Percentiles rank a stretch among this genome's conserved stretches.
These are phyloP conservation scores for Plantago rigida DNA, from an alignment of 305 asterid genomes.

Conservation along the genomic window DNA sequence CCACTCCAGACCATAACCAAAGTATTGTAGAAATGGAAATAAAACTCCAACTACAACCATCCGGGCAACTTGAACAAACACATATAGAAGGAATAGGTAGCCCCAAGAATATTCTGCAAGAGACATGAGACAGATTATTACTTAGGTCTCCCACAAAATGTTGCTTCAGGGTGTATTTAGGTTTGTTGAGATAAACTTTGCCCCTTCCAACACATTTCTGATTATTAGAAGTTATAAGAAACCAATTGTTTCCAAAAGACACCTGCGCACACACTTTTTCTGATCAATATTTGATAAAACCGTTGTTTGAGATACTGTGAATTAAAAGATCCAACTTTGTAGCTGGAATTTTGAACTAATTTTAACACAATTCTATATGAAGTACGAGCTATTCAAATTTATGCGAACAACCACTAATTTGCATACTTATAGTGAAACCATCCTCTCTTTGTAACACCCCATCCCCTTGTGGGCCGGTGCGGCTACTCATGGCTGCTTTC, in stretches of 20 bases:
- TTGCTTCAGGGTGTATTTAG: not conserved
- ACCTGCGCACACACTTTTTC: not conserved
- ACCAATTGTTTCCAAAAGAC: not conserved
- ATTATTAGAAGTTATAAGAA: not conserved
- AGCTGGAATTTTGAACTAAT: not conserved
- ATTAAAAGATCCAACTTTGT: not conserved
- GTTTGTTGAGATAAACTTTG: not conserved
- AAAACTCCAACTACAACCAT: conserved; percentile 58
- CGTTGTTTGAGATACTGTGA: not conserved
- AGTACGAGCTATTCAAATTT: not conserved
- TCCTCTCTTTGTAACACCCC: no score
- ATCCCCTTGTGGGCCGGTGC: no score
- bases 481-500: no score
- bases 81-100: conserved; percentile 71
- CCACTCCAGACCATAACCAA: conserved; percentile 94
- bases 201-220: not conserved
- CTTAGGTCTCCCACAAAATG: no score
- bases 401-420: not conserved
- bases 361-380: not conserved
- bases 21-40: conserved; percentile 69
- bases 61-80: conserved; percentile 67
- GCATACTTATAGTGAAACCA: not conserved
- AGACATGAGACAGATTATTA: conserved; percentile 15
- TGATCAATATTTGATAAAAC: not conserved
- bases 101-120: conserved; percentile 85